Evolutionary conservation across 495 filamentous ascomycete species (phyloP).

Genomic region (Penicillium manginii): DNA sequence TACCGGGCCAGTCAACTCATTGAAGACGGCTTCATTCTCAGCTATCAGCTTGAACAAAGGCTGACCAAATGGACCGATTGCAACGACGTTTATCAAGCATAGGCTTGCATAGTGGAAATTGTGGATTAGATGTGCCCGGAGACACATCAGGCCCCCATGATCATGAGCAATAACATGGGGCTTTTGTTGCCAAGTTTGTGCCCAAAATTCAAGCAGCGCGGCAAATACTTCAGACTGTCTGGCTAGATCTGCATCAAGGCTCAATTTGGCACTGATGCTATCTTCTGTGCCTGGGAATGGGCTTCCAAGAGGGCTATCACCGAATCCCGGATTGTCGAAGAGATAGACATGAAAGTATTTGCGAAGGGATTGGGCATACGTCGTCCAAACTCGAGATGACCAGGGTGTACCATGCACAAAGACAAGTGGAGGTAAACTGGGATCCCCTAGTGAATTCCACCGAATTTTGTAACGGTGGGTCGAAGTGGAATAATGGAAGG

Average conservation of each 20-base stretch:
- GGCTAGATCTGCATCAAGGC: constrained; percentile 27
- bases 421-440: constrained; percentile 26
- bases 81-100: constrained; percentile 39
- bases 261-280: constrained; percentile 13
- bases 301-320: constrained; percentile 21
- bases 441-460: constrained; percentile 32
- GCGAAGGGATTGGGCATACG: constrained; percentile 30
- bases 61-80: constrained; percentile 34
- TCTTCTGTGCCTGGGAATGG: constrained; percentile 14
- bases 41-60: constrained; percentile 38
- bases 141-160: constrained; percentile 33
- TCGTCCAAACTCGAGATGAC: constrained; percentile 38
- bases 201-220: constrained; percentile 34
- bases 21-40: constrained; percentile 32
- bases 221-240: constrained; percentile 34
- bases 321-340: constrained; percentile 45
- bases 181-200: constrained; percentile 9
- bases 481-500: constrained; percentile 25
- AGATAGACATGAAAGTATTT: constrained; percentile 36
- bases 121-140: constrained; percentile 32
- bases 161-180: constrained; percentile 43
- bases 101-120: constrained; percentile 33
- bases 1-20: constrained; percentile 24
- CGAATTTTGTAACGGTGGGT: constrained; percentile 26
- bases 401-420: constrained; percentile 44